A percentile compares a stretch with the other conserved stretches of the same genome.
Conservation (phyloP, 148 eudicot genomes). For the Nepenthes mirabilis region DNA sequence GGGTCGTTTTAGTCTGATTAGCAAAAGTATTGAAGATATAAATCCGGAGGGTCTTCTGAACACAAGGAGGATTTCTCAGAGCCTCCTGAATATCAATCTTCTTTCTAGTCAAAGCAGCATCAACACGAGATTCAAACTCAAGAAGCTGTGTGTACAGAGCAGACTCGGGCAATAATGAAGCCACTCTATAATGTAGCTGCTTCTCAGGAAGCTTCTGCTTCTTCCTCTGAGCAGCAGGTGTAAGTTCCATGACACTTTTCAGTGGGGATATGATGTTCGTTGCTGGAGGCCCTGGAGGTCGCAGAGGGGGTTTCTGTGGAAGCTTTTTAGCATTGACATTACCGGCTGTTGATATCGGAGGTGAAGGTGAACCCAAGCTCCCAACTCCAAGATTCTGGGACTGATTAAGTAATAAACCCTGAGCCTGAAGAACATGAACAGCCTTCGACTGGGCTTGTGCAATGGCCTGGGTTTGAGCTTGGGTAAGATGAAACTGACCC, state of each 20-base stretch:
- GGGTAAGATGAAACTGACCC: slow-evolving; percentile 51
- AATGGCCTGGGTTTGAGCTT: slow-evolving; percentile 45
- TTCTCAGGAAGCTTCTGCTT: slow-evolving; percentile 81
- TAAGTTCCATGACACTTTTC: slow-evolving; percentile 55
- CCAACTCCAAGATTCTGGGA: slow-evolving; percentile 37
- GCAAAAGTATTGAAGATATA: slow-evolving; percentile 84
- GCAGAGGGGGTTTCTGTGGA: slow-evolving; percentile 64
- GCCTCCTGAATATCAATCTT: slow-evolving; percentile 92
- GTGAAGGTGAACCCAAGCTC: slow-evolving; percentile 25
- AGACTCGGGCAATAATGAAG: slow-evolving; percentile 85
- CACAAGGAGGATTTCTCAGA: slow-evolving; percentile 60
- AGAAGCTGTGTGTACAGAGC: slow-evolving; percentile 88
- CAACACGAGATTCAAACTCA: slow-evolving; percentile 90
- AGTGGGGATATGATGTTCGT: slow-evolving; percentile 41
- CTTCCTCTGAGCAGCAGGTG: slow-evolving; percentile 67
- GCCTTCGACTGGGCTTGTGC: slow-evolving; percentile 35
- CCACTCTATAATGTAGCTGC: slow-evolving; percentile 57
- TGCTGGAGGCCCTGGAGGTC: slow-evolving; percentile 45
- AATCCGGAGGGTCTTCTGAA: slow-evolving; percentile 83
- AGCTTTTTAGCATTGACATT: slow-evolving; percentile 32
- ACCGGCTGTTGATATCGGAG: slow-evolving; percentile 19
- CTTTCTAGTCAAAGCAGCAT: slow-evolving; percentile 74
- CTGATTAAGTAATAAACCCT: slow-evolving; percentile 47
- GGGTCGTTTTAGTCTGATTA: slow-evolving; percentile 53
- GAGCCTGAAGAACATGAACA: slow-evolving; percentile 46